Evolutionary conservation across 2,329 filamentous ascomycete species (phyloP).

Genomic region (Ophiocordyceps camponoti-rufipedis): DNA sequence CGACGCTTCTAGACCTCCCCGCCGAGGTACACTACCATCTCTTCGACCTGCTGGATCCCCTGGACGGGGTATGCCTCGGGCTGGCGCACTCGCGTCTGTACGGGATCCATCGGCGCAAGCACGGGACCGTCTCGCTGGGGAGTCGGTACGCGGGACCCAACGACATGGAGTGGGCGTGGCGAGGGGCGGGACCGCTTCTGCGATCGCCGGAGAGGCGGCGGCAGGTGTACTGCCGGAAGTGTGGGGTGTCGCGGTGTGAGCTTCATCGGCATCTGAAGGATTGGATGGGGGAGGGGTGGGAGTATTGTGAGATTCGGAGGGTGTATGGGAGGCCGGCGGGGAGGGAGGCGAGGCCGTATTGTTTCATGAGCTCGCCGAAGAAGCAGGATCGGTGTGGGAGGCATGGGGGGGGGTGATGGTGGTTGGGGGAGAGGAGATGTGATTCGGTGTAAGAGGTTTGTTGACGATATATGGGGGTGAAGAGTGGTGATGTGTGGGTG

Average conservation of each 20-base stretch:
- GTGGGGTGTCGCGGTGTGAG: slow-evolving; percentile 41
- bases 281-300: slow-evolving; percentile 36
- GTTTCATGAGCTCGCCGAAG: slow-evolving; percentile 41
- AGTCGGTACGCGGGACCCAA: slow-evolving; percentile 41
- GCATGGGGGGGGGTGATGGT: slow-evolving; percentile 13
- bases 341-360: slow-evolving; percentile 28
- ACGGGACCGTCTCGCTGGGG: slow-evolving; percentile 36
- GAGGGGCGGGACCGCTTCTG: slow-evolving; percentile 30
- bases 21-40: slow-evolving; percentile 40
- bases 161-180: slow-evolving; percentile 46
- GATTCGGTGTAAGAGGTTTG: too few relatives aligned
- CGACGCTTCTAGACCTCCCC: slow-evolving; percentile 34
- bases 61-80: slow-evolving; percentile 44
- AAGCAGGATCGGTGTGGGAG: slow-evolving; percentile 39
- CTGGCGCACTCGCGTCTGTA: slow-evolving; percentile 40
- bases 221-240: slow-evolving; percentile 44
- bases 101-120: slow-evolving; percentile 35
- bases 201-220: slow-evolving; percentile 31
- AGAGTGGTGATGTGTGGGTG: too few relatives aligned
- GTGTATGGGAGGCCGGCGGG: slow-evolving; percentile 33
- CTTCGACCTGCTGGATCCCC: slow-evolving; percentile 44
- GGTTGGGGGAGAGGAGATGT: too few relatives aligned
- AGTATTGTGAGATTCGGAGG: slow-evolving; percentile 43
- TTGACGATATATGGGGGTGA: too few relatives aligned
- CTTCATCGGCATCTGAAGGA: slow-evolving; percentile 41